Evolutionary conservation across 495 filamentous ascomycete species (phyloP).

Genomic region (Neurospora terricola): DNA sequence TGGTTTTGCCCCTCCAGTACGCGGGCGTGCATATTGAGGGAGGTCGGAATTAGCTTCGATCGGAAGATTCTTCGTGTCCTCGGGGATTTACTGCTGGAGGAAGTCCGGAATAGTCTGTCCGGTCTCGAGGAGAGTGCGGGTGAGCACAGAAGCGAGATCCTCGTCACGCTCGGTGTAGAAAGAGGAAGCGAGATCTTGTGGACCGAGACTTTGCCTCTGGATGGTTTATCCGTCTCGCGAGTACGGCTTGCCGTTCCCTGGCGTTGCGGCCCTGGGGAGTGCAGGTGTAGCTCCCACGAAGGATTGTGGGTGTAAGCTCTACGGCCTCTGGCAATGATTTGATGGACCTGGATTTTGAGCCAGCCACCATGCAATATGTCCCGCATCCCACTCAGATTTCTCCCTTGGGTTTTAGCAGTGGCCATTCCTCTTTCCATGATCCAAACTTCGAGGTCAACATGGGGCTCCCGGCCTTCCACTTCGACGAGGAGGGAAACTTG

Average conservation of each 20-base stretch:
- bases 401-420: neutral
- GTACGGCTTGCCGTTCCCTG: neutral
- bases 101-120: neutral
- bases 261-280: neutral
- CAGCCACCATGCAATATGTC: neutral
- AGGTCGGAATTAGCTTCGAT: neutral
- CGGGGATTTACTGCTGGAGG: neutral
- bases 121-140: neutral
- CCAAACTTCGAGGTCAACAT: conserved; percentile 54
- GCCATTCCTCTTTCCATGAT: conserved; percentile 41
- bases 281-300: neutral
- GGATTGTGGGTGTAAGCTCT: neutral
- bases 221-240: neutral
- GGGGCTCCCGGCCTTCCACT: conserved; percentile 17
- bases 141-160: neutral
- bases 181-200: neutral
- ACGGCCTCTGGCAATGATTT: neutral
- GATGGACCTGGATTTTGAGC: neutral
- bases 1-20: too few species aligned
- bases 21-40: neutral
- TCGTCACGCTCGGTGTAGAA: neutral
- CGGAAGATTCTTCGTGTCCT: neutral
- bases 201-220: neutral
- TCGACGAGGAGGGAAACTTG: conserved; percentile 47
- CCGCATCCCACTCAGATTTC: neutral